Evolutionary conservation across 768 basidiomycete genomes (phyloP), one percentile per base, ranked within the genome.

Genomic region (Russula griseocarnosa): DNA sequence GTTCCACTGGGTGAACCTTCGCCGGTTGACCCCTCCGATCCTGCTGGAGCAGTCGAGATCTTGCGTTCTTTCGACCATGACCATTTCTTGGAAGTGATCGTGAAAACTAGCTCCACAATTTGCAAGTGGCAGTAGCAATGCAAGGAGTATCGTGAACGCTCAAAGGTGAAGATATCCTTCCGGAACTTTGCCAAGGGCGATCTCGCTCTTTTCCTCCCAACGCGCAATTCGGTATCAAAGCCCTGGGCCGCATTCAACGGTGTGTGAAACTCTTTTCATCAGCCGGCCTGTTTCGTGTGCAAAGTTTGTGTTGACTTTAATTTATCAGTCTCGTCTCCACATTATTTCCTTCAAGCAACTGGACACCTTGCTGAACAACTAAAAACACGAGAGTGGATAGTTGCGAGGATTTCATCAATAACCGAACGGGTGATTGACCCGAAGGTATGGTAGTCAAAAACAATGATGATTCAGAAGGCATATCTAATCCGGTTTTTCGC

Each of bases 211-310:
- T 99, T 99, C 76, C 78, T 99, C 16, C 97, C 97, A 2, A 99
- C 97, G 0, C 81, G 95, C 53, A 98, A 98, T 74, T 93, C 94
- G 32, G 84, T 92, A 7, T 88, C 90, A 49, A 93, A 91, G 73
- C 91, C 93, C 1, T 99, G 97, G 96, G 97, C 96, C 26, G 97
- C 97, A 11, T 99, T 98, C 77, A 99, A 98, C 75, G 90, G 94
- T 94, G 72, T 69, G 85, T 55, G 20, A 28, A 1, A 7, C 13
- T 6, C 26, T 30, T 53, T 47, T 22, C 36, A 36, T 36, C 36
- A 5, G 20, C 38, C 50, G n/a, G 10, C 63, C 20, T 46, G 13
- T 5, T 3, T 52, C 30, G 30, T 36, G 34, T 40, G 52, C 50
- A 60, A 54, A 34, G 56, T 53, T 13, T 59, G 53, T 67, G 57